phyloP scores from a whole-genome alignment of 2,329 filamentous ascomycete species.

The Torrubiellomyces zombiae region DNA sequence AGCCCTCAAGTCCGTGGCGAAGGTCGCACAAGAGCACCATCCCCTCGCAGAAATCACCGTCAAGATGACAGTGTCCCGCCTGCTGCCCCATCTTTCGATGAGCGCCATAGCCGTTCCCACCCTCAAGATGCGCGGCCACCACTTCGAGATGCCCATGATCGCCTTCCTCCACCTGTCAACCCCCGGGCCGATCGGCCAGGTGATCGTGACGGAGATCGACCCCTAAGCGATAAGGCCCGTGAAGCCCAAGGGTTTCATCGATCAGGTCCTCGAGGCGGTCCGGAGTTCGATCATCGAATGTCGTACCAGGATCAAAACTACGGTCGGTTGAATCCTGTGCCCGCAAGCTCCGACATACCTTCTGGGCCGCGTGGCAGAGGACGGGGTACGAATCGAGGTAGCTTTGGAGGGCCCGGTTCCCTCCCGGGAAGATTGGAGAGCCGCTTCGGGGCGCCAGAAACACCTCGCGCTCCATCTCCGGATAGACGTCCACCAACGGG shows the following conservation, averaged over 20 bases:
- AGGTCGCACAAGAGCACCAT: conserved; percentile 24
- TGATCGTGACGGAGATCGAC: conserved; percentile 22
- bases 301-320: conserved; percentile 44
- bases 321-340: conserved; percentile 40
- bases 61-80: conserved; percentile 13
- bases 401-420: conserved; percentile 16
- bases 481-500: conserved; percentile 37
- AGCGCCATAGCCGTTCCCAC: conserved; percentile 27
- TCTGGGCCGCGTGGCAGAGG: conserved; percentile 39
- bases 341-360: conserved; percentile 29
- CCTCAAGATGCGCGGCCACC: conserved; percentile 15
- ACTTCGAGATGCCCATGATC: conserved; percentile 16
- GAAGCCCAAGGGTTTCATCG: conserved; percentile 22
- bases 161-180: conserved; percentile 12
- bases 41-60: conserved; percentile 27
- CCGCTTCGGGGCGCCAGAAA: conserved; percentile 23
- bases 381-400: conserved; percentile 22
- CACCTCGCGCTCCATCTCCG: conserved; percentile 25
- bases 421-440: conserved; percentile 24
- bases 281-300: conserved; percentile 31
- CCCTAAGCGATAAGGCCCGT: conserved; percentile 19
- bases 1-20: conserved; percentile 21
- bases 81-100: conserved; percentile 25
- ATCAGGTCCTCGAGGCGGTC: conserved; percentile 16
- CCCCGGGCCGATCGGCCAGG: conserved; percentile 18